A percentile compares a stretch with the other conserved stretches of the same genome.
These are phyloP conservation scores for Triglochin maritima DNA, from an alignment of 106 monocot species.

Conservation along the genomic window DNA sequence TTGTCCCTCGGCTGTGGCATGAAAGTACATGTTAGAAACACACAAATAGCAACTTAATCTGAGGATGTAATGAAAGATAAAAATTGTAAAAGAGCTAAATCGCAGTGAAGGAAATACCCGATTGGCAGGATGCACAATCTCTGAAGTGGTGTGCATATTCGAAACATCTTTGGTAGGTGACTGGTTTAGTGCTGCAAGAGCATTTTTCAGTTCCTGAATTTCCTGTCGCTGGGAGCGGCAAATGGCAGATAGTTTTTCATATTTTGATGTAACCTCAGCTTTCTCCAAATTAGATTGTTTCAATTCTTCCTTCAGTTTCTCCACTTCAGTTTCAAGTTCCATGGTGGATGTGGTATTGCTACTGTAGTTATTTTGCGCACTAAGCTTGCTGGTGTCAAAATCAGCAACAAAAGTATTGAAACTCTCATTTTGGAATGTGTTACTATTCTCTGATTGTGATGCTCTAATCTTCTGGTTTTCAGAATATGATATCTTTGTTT, in stretches of 20 bases:
- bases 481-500: conserved; percentile 16
- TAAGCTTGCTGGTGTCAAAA: conserved; percentile 44
- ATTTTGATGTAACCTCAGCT: conserved; percentile 60
- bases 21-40: not conserved
- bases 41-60: too few species aligned
- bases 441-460: conserved; percentile 18
- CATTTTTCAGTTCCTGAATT: conserved; percentile 73
- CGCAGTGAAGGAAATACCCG: conserved; percentile 28
- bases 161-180: conserved; percentile 26
- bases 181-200: conserved; percentile 18
- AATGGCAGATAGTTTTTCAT: conserved; percentile 83
- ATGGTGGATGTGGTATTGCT: conserved; percentile 12
- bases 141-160: conserved; percentile 23
- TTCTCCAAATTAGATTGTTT: conserved; percentile 74
- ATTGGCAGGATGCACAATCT: conserved; percentile 18
- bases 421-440: conserved; percentile 27
- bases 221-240: conserved; percentile 91
- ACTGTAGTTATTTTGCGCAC: not conserved
- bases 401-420: conserved; percentile 58
- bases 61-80: not conserved
- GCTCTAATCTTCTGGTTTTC: conserved; percentile 24
- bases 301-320: conserved; percentile 64
- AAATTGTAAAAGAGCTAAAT: not conserved
- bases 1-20: conserved; percentile 59
- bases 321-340: conserved; percentile 51